Conservation (phyloP, 176 grass and related monocot species). For the Oryza glumipatula region DNA sequence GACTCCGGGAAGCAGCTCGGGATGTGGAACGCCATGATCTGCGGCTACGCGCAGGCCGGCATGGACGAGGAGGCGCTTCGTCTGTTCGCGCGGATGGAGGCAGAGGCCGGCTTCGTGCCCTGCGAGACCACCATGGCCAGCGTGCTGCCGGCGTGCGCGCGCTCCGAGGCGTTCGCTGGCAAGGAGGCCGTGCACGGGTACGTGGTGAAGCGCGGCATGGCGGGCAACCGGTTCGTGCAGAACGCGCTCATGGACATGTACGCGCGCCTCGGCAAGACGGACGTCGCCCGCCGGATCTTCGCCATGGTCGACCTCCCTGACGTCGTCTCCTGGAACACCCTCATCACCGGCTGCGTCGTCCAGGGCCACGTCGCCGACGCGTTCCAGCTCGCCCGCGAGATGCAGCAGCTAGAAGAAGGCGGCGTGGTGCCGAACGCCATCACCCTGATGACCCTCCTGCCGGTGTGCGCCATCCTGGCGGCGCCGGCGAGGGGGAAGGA, state of each 20-base stretch:
- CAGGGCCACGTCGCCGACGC: slow-evolving; percentile 59
- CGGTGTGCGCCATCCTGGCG: slow-evolving; percentile 67
- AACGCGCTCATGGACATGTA: slow-evolving; percentile 99
- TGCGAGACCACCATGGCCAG: slow-evolving; percentile 89
- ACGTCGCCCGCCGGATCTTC: slow-evolving; percentile 68
- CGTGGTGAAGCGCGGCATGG: slow-evolving; percentile 80
- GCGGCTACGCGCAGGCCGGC: slow-evolving; percentile 78
- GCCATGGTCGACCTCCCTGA: slow-evolving; percentile 55
- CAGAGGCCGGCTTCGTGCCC: slow-evolving; percentile 52
- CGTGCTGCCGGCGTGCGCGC: slow-evolving; percentile 70
- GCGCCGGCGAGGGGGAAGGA: slow-evolving; percentile 83
- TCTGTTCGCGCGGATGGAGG: slow-evolving; percentile 76
- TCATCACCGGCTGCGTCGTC: slow-evolving; percentile 69
- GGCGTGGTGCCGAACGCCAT: slow-evolving; percentile 63
- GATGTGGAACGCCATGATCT: slow-evolving; percentile 95
- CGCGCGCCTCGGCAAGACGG: slow-evolving; percentile 74
- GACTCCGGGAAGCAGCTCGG: slow-evolving; percentile 49
- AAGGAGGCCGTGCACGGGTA: slow-evolving; percentile 90
- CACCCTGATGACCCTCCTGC: slow-evolving; percentile 88
- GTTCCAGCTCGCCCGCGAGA: slow-evolving; percentile 61
- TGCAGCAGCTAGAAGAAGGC: slow-evolving; percentile 43
- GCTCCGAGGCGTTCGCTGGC: slow-evolving; percentile 59
- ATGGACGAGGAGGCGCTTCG: slow-evolving; percentile 70
- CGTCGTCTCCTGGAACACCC: slow-evolving; percentile 92
- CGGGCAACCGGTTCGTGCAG: slow-evolving; percentile 80